phyloP scores from a whole-genome alignment of 352 stramenopile genomes.

The Phytophthora vignae region DNA sequence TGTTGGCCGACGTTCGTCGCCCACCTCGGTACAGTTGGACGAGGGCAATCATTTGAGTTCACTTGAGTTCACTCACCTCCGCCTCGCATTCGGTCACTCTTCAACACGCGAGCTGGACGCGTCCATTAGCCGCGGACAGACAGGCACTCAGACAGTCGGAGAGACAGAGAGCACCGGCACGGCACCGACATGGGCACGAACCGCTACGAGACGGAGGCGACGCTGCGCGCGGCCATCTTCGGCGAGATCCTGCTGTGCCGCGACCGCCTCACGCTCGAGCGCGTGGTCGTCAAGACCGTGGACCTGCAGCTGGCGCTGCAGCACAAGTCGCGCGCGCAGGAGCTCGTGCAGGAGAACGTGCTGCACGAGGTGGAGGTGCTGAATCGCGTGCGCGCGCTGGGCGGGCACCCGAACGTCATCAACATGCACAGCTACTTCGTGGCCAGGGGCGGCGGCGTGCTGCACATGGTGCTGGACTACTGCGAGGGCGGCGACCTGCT shows the following conservation, averaged over 20 bases:
- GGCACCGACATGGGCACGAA: conserved; percentile 20
- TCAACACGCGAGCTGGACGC: conserved; percentile 1
- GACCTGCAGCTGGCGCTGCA: conserved; percentile 65
- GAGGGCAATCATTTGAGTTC: conserved; percentile 19
- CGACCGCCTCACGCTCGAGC: conserved; percentile 59
- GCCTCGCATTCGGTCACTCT: not conserved
- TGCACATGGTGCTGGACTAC: conserved; percentile 84
- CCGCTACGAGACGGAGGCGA: conserved; percentile 57
- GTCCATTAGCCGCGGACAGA: not conserved
- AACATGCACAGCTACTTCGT: conserved; percentile 77
- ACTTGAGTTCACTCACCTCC: no score
- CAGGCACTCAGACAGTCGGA: not conserved
- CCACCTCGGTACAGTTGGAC: conserved; percentile 27
- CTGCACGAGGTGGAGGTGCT: conserved; percentile 78
- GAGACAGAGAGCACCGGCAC: not conserved
- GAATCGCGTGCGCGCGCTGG: conserved; percentile 50
- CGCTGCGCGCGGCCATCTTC: conserved; percentile 69
- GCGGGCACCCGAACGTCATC: conserved; percentile 80
- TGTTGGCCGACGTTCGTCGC: no score
- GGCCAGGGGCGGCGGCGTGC: conserved; percentile 43
- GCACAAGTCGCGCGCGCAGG: conserved; percentile 57
- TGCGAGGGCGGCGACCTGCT: conserved; percentile 80
- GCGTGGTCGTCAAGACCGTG: conserved; percentile 79
- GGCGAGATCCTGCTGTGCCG: conserved; percentile 74
- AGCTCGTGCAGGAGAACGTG: conserved; percentile 73